Percentiles rank a stretch among this genome's conserved stretches.
Evolutionary conservation across 78 protist genomes (phyloP).

Genomic region (Tieghemostelium lacteum): DNA sequence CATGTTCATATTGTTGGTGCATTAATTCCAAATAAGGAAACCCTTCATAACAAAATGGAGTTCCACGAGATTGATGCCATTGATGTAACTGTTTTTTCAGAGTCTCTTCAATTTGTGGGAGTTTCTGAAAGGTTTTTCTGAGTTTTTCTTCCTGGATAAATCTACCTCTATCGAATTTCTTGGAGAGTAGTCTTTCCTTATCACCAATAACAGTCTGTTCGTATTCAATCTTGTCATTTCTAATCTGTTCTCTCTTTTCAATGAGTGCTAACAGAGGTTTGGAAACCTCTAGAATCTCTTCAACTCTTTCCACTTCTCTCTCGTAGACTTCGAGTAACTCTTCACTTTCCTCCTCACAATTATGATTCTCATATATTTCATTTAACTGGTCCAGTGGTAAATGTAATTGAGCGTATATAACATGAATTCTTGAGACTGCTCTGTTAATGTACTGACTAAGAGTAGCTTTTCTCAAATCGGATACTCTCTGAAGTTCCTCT

Average conservation of each 20-base stretch:
- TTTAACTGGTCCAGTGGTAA: slow-evolving; percentile 32
- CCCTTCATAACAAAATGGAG: slow-evolving; percentile 48
- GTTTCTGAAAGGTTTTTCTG: slow-evolving; percentile 27
- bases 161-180: slow-evolving; percentile 66
- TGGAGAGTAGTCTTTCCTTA: slow-evolving; percentile 53
- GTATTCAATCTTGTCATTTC: slow-evolving; percentile 62
- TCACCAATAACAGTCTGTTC: slow-evolving; percentile 73
- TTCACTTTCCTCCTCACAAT: slow-evolving; percentile 7
- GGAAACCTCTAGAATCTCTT: slow-evolving; percentile 21
- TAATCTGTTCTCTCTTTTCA: slow-evolving; percentile 56
- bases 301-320: neutral
- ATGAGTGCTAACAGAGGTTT: slow-evolving; percentile 41
- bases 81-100: slow-evolving; percentile 27
- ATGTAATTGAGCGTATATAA: slow-evolving; percentile 22
- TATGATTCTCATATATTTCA: neutral
- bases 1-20: slow-evolving; percentile 61
- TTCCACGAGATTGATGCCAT: slow-evolving; percentile 46
- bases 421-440: neutral
- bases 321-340: slow-evolving; percentile 38
- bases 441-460: slow-evolving; percentile 26
- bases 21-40: slow-evolving; percentile 52
- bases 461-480: slow-evolving; percentile 36
- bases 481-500: slow-evolving; percentile 64
- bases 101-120: slow-evolving; percentile 55
- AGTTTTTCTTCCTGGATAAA: slow-evolving; percentile 59